These are phyloP conservation scores for Fusarium buharicum DNA, from an alignment of 2,329 filamentous ascomycete genomes.

Conservation along the genomic window DNA sequence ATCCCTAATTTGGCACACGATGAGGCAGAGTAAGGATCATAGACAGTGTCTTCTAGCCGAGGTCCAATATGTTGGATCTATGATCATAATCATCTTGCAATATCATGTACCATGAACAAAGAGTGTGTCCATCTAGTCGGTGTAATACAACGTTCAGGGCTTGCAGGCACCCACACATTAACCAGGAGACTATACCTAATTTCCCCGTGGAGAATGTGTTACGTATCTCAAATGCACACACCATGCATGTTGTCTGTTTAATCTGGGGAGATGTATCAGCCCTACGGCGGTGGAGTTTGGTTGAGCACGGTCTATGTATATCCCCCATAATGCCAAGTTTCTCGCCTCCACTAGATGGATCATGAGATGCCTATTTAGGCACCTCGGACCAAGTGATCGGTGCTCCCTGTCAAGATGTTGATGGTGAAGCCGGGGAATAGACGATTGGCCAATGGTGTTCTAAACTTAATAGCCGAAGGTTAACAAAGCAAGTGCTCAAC, in stretches of 20 bases:
- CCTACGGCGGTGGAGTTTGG: background rate
- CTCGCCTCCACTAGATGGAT: constrained; percentile 8
- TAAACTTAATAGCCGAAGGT: constrained; percentile 8
- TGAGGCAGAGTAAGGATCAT: background rate
- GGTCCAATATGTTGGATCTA: no score
- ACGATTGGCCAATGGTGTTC: constrained; percentile 1
- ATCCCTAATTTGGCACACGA: background rate
- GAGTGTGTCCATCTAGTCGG: background rate
- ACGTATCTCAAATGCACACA: background rate
- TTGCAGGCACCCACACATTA: background rate
- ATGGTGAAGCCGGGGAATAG: background rate
- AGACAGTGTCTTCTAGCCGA: background rate
- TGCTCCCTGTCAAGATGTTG: constrained; percentile 2
- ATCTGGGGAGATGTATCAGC: background rate
- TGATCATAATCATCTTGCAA: no score
- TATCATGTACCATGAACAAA: no score
- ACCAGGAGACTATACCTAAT: background rate
- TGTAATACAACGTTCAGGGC: background rate
- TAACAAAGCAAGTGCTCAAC: background rate
- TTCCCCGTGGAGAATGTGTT: background rate
- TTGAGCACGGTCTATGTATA: background rate
- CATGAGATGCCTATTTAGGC: constrained; percentile 7
- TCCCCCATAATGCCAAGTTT: constrained; percentile 14
- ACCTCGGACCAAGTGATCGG: background rate
- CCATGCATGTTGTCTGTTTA: background rate